Base-by-base conservation (phyloP, 164 flowering plant species). In the Annona squamosa region DNA sequence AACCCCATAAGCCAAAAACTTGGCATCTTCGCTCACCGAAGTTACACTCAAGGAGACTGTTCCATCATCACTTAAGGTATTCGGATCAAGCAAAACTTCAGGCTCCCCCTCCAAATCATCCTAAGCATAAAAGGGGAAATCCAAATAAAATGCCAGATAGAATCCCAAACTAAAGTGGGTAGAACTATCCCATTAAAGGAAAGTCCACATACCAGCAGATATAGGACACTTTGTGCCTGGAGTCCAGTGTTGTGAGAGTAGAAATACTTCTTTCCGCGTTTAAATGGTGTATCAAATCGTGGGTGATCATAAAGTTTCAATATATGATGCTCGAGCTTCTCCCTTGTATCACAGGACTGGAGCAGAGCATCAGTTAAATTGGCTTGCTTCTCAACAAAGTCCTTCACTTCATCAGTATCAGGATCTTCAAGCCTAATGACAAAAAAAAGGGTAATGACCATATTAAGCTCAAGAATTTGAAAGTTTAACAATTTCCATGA, bases 231-330 rank as follows among this genome's bases (percentile, higher is more conserved):
- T 62, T 96, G 99, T 1, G 98, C 88, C 77, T 96, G 99, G 46
- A 96, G 91, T 0, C 99, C 99, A 3, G 98, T 85, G 75, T 96
- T 96, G 47, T 92, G 97, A 70, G 79, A 92, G 86, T 96, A 96
- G 79, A 96, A 96, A 74, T 88, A 93, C 81, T 90, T 96, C 52
- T 90, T 80, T 68, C 87, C 93, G 65, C 75, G 81, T 79, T 80
- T 87, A 75, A 86, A 88, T 13, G 98, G 98, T n/a, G 90, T 81
- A 17, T 83, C 84, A 63, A 82, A 96, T 0, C 94, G 86, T 0
- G 97, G 98, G 67, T 89, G 88, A 82, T 96, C 98, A 67, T 84
- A 90, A 1, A 86, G 81, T 72, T 82, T 79, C 0, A 93, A 92
- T 19, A 93, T 86, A 74, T 85, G 86, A 71, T 86, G 82, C 2